phyloP scores from a whole-genome alignment of 495 filamentous ascomycete genomes.

The Penicillium coffeae region DNA sequence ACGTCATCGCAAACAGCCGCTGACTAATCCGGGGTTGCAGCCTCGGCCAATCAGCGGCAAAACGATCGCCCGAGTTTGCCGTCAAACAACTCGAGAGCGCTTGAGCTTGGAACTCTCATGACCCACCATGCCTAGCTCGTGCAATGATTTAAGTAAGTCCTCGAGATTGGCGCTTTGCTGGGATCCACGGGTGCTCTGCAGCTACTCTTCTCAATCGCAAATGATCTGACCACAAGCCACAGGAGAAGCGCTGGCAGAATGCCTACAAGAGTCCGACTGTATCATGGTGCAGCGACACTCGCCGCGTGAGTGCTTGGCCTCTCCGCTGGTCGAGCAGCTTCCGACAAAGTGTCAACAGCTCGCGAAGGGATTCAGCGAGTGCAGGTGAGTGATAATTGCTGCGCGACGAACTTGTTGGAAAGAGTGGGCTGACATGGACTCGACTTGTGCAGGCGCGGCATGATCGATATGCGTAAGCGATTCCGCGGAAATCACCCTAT shows the following conservation, averaged over 20 bases:
- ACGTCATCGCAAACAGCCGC: conserved; percentile 31
- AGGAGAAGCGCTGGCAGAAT: conserved; percentile 85
- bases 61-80: conserved; percentile 21
- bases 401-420: neutral
- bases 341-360: conserved; percentile 89
- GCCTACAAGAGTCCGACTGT: conserved; percentile 92
- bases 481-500: conserved; percentile 95
- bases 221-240: conserved; percentile 13
- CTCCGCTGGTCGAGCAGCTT: conserved; percentile 70
- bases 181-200: conserved; percentile 1
- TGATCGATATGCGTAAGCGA: conserved; percentile 98
- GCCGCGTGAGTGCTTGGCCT: conserved; percentile 80
- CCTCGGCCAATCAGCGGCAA: conserved; percentile 22
- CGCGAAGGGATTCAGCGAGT: conserved; percentile 86
- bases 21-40: conserved; percentile 40
- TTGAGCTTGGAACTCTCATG: neutral
- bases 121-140: conserved; percentile 83
- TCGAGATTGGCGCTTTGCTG: neutral
- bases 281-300: conserved; percentile 85
- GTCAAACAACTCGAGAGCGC: neutral
- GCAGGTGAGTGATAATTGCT: conserved; percentile 56
- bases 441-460: conserved; percentile 55
- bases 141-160: conserved; percentile 86
- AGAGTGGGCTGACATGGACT: neutral
- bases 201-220: neutral